Conservation (phyloP, 257 asterid species). For the Anisodus acutangulus region DNA sequence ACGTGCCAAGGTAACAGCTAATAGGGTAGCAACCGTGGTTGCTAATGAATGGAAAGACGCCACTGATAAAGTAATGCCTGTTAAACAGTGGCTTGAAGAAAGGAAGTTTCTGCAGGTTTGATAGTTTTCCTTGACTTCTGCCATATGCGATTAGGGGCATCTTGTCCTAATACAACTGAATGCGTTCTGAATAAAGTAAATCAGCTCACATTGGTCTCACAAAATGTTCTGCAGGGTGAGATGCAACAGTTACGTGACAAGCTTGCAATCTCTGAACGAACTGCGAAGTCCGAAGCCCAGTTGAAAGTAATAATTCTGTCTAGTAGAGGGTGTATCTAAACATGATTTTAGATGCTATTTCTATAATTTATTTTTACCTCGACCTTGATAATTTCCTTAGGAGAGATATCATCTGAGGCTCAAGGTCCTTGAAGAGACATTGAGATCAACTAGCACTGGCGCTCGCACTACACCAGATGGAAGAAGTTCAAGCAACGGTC, state of each 20-base stretch:
- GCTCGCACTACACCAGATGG: conserved; percentile 68
- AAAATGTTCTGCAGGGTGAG: conserved; percentile 66
- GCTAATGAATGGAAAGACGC: conserved; percentile 99
- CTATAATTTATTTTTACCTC: conserved; percentile 20
- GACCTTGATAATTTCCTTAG: conserved; percentile 45
- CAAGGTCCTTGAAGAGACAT: conserved; percentile 86
- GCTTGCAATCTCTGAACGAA: conserved; percentile 83
- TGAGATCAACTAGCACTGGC: conserved; percentile 69
- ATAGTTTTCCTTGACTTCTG: conserved; percentile 18
- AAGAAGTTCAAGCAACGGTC: conserved; percentile 62
- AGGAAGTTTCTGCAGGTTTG: conserved; percentile 88
- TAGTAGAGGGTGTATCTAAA: neutral
- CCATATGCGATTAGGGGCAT: neutral
- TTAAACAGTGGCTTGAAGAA: conserved; percentile 97
- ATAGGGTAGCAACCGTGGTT: conserved; percentile 97
- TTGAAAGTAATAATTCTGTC: conserved; percentile 60
- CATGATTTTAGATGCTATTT: neutral
- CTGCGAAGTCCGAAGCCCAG: conserved; percentile 90
- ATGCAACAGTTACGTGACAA: conserved; percentile 96
- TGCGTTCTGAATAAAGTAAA: neutral
- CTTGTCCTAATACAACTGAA: conserved; percentile 1
- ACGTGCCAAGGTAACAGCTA: conserved; percentile 98
- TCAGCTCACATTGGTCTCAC: conserved; percentile 12
- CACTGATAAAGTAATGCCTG: conserved; percentile 98
- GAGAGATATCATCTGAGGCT: conserved; percentile 83